Percentiles rank a stretch among this genome's conserved stretches.
Conservation (phyloP, 2,329 filamentous ascomycete genomes). For the Talaromyces sp. region DNA sequence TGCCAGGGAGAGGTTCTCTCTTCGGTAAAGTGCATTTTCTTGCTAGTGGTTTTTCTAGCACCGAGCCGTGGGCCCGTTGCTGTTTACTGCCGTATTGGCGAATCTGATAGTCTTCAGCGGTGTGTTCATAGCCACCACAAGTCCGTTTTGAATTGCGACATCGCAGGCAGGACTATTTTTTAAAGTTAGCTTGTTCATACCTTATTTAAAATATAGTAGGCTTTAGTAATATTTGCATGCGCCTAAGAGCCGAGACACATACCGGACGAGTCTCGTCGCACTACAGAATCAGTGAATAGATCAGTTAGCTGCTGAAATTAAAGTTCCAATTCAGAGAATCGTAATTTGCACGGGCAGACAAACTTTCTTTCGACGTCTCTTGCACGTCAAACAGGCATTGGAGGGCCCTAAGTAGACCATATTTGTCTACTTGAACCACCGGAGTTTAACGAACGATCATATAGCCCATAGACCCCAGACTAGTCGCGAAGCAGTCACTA, state of each 20-base stretch:
- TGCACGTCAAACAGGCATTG: constrained; percentile 14
- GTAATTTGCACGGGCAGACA: not conserved
- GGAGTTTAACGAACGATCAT: not conserved
- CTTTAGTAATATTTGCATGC: not conserved
- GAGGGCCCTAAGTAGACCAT: constrained; percentile 14
- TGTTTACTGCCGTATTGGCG: not conserved
- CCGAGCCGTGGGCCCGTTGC: not conserved
- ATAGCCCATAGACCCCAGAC: not conserved
- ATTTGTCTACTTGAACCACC: not conserved
- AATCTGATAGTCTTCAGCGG: not conserved
- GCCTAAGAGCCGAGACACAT: not conserved
- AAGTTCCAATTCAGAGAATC: not conserved
- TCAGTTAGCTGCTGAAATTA: not conserved
- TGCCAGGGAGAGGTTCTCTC: not conserved
- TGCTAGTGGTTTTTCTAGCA: not conserved
- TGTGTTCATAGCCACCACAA: constrained; percentile 9
- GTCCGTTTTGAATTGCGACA: constrained; percentile 7
- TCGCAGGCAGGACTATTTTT: constrained; percentile 11
- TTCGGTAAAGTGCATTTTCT: constrained; percentile 13
- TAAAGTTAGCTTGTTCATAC: not conserved
- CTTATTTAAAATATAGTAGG: not conserved
- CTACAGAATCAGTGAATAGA: not conserved
- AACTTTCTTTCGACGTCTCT: constrained; percentile 14
- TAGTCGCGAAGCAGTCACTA: not conserved
- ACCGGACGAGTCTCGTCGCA: constrained; percentile 16